Conservation (phyloP, 345 rosid species). For the Iberis pinnata region DNA sequence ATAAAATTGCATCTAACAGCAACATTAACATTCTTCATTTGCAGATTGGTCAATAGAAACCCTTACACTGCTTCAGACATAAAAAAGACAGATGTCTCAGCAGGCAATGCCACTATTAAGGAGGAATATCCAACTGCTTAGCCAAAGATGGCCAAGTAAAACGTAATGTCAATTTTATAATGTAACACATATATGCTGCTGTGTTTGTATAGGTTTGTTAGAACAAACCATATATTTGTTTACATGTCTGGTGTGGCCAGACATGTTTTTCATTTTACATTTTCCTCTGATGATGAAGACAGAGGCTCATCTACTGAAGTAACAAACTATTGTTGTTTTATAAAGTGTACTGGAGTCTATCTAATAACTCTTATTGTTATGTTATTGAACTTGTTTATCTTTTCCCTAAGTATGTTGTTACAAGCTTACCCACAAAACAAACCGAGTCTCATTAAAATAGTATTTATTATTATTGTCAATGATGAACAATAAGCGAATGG, state of each 20-base stretch:
- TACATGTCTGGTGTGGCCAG: conserved; percentile 6
- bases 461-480: not conserved
- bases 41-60: conserved; percentile 69
- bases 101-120: conserved; percentile 28
- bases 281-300: conserved; percentile 3
- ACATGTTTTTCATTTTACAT: conserved; percentile 7
- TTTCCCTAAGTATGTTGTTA: not conserved
- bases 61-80: conserved; percentile 50
- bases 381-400: not conserved
- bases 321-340: not conserved
- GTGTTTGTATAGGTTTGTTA: too few relatives aligned
- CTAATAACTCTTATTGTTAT: conserved; percentile 11
- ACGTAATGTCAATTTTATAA: not conserved
- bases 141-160: conserved; percentile 2
- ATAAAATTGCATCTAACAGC: conserved; percentile 7
- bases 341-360: conserved; percentile 4
- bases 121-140: conserved; percentile 30
- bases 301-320: conserved; percentile 3
- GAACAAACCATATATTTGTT: too few relatives aligned
- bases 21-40: not conserved
- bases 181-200: not conserved
- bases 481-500: not conserved
- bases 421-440: not conserved
- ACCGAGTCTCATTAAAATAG: not conserved
- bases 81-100: conserved; percentile 33